These are phyloP conservation scores for Castanopsis chinensis DNA, from an alignment of 306 rosid species.

Conservation along the genomic window DNA sequence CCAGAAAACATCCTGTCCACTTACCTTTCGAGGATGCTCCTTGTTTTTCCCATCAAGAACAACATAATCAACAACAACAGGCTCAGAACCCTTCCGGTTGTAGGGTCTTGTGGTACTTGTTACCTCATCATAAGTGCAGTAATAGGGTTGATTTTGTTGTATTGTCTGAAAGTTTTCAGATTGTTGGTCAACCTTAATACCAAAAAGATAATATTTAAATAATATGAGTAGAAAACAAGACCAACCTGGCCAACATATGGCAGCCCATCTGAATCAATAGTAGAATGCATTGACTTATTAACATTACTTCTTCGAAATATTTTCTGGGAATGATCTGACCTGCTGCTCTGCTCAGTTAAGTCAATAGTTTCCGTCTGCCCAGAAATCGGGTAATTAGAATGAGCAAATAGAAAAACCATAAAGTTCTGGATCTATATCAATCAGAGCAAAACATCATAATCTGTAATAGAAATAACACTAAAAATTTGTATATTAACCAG, in stretches of 20 bases:
- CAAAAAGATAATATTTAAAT: too few species aligned
- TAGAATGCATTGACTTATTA: conserved; percentile 36
- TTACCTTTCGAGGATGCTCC: conserved; percentile 65
- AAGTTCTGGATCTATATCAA: neutral
- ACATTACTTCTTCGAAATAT: conserved; percentile 63
- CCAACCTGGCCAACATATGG: conserved; percentile 99
- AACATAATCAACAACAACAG: conserved; percentile 84
- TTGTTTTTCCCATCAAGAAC: conserved; percentile 66
- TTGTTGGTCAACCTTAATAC: neutral
- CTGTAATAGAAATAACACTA: neutral
- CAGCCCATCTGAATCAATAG: conserved; percentile 87
- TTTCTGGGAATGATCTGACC: conserved; percentile 32
- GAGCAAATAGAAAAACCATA: neutral
- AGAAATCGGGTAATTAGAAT: neutral
- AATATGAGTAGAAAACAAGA: neutral
- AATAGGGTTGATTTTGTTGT: conserved; percentile 69
- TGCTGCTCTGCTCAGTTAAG: conserved; percentile 50
- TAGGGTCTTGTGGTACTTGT: conserved; percentile 18
- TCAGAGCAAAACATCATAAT: neutral
- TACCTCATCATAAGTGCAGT: conserved; percentile 58
- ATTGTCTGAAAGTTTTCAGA: conserved; percentile 56
- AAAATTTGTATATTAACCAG: too few species aligned
- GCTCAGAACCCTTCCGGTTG: conserved; percentile 74
- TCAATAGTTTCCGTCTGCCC: conserved; percentile 85
- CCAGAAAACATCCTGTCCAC: conserved; percentile 5